Base-by-base conservation (phyloP, 2,329 filamentous ascomycete species). In the Albifimbria verrucaria region DNA sequence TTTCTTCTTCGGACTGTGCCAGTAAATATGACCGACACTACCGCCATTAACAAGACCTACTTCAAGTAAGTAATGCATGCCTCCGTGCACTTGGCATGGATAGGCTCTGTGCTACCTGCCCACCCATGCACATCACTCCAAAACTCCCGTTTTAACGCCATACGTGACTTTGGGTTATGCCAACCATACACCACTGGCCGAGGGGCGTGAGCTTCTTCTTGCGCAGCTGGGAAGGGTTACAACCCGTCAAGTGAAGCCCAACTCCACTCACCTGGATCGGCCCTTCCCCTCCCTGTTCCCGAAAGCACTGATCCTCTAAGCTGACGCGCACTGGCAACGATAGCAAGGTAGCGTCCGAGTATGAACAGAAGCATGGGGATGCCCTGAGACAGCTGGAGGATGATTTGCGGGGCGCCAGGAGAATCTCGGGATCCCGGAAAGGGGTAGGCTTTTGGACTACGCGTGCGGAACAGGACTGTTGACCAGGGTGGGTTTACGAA, bases 381-480 rank as follows among this genome's bases (percentile, higher is more conserved):
- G 75, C 78, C 12, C 73, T 82, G 46, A 68, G 72, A 32, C 74
- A 76, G 59, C 71, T 90, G n/a, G 76, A 80, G 21, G 67, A 76
- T 7, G 75, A 81, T 58, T 74, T 89, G 15, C 74, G 76, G 55
- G 68, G 68, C 4, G 76, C 77, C 26, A 80, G 6, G 74, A 78
- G 50, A 89, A 88, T 73, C 80, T 90, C 53, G 85, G 83, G 42
- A 78, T 82, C 26, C 60, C 60, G 42, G 50, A 72, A 60, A 62
- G 63, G 61, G 52, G 74, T 83, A 78, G 79, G 45, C 69, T 90
- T 20, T 74, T 92, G 2, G 89, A 92, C 65, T 92, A 92, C 68
- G 89, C 89, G 17, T 92, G 88, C 64, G 89, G 89, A 9, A 86
- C 86, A 6, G 87, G 87, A 2, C 69, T 82, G 51, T 75, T 89